These are phyloP conservation scores for Talaromyces adpressus DNA, from an alignment of 495 filamentous ascomycete genomes.

Conservation along the genomic window DNA sequence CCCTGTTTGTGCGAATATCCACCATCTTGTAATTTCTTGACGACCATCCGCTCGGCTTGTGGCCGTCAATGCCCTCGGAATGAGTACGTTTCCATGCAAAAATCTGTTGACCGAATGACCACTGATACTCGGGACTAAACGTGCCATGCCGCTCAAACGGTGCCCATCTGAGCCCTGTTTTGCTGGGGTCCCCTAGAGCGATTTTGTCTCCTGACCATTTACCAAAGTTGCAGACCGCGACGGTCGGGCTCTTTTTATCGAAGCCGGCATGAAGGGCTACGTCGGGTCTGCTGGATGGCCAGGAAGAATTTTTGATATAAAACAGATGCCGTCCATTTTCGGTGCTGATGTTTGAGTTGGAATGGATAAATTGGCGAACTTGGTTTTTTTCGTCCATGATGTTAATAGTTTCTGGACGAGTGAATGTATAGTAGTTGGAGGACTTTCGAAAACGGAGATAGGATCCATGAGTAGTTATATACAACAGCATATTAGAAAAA, in stretches of 20 bases:
- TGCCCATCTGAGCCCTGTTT: neutral
- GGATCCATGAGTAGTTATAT: neutral
- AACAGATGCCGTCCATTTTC: neutral
- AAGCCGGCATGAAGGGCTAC: neutral
- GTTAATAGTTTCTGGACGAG: neutral
- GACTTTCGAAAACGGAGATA: too few relatives aligned
- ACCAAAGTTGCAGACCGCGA: neutral
- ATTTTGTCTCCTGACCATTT: neutral
- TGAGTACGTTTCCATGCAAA: neutral
- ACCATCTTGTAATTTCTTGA: neutral
- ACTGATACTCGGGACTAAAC: neutral
- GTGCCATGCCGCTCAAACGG: neutral
- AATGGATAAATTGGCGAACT: neutral
- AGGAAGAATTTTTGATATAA: neutral
- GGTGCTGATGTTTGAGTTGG: neutral
- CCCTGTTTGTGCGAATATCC: neutral
- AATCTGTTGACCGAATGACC: neutral
- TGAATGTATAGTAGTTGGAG: too few relatives aligned
- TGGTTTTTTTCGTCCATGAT: neutral
- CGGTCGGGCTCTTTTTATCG: neutral
- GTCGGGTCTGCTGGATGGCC: neutral
- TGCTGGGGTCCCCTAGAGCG: neutral
- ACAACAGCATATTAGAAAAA: neutral
- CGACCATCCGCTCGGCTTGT: neutral
- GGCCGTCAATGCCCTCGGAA: neutral